Evolutionary conservation across 129 eudicot species (phyloP).

Genomic region (Pittosporum tobira): DNA sequence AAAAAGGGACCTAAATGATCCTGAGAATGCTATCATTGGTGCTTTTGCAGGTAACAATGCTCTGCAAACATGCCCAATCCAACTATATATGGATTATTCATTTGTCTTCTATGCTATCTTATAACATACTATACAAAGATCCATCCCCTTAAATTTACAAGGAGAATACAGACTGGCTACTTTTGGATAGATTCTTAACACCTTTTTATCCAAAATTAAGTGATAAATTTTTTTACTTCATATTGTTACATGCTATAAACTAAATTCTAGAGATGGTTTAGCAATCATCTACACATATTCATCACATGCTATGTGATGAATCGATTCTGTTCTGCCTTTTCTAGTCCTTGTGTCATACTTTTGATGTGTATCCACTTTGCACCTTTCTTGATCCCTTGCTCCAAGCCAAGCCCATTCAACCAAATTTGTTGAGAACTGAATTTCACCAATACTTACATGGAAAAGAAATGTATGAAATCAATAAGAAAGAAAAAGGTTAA

Average conservation of each 20-base stretch:
- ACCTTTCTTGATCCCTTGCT: not conserved
- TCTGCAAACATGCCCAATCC: not conserved
- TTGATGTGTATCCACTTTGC: not conserved
- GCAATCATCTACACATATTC: not conserved
- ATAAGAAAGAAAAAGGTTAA: no score
- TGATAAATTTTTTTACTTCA: not conserved
- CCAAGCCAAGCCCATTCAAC: not conserved
- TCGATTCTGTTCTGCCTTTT: no score
- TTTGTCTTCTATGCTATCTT: no score
- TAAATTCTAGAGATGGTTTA: not conserved
- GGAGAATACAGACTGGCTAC: no score
- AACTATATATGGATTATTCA: not conserved
- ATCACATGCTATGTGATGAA: not conserved
- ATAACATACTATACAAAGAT: no score
- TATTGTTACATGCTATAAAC: not conserved
- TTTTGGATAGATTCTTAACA: not conserved
- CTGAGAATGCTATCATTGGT: constrained; percentile 83
- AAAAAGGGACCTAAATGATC: constrained; percentile 66
- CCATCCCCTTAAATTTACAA: no score
- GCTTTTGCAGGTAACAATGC: constrained; percentile 76
- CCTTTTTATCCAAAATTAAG: not conserved
- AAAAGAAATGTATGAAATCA: no score
- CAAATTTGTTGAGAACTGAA: not conserved
- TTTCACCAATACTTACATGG: not conserved
- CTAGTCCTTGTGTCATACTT: no score